Evolutionary conservation across 345 rosid species (phyloP), one percentile per base, ranked within the genome.

Genomic region (Eucalyptus pauciflora): DNA sequence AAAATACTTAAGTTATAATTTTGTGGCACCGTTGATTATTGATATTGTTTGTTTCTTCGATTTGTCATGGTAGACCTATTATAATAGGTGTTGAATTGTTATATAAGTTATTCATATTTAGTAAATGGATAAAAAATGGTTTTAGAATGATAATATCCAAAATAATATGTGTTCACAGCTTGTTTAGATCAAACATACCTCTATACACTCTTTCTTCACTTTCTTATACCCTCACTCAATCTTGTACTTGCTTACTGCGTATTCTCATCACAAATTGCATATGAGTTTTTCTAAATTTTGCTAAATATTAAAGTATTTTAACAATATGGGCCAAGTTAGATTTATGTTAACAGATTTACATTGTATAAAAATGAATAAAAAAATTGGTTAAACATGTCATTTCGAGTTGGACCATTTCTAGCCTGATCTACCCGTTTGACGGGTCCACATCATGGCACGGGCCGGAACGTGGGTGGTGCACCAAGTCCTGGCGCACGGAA

Each of bases 201-300:
- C 1, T 56, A 24, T 9, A 0, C 4, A 56, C 29, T 56, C 13
- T 56, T 1, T 20, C 13, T 56, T 56, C 62, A 9, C 0, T 56
- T 0, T 56, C 29, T 56, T 3, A 22, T 8, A 0, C 5, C 0
- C 29, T 56, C 5, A 0, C 62, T 56, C 27, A 56, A 56, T 56
- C 6, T 22, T 4, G 1, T 56, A 10, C 29, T 56, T 22, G 62
- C 29, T 56, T 0, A 56, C 0, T 56, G 4, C 0, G 4, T 22
- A 56, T 22, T 24, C 27, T 24, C 27, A 56, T 20, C 62, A 4
- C 27, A 56, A 56, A 22, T 22, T 56, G 29, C 29, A 0, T 0
- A 0, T 4, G 5, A 56, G 6, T 56, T 20, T 20, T 56, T 22
- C 27, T 24, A 56, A 56, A 56, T 0, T 56, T 22, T 56, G 62